These are phyloP conservation scores for Dichotomocladium elegans DNA, from an alignment of 371 early-diverging fungal species.

Conservation along the genomic window DNA sequence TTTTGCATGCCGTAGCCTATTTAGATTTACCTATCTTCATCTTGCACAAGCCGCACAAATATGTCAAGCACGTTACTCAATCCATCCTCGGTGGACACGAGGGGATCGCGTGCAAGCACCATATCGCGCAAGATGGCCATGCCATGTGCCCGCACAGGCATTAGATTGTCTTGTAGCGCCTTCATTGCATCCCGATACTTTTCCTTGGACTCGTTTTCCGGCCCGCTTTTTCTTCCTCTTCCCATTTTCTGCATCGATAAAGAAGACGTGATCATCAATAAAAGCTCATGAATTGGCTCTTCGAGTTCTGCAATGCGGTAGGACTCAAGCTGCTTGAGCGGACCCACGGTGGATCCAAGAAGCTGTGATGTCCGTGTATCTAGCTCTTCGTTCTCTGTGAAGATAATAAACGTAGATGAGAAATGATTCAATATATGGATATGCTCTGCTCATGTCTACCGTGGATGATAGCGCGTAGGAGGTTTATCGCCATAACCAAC, in stretches of 20 bases:
- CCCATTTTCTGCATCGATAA: slow-evolving; percentile 31
- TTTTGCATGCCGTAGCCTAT: background rate
- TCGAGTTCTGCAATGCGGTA: slow-evolving; percentile 51
- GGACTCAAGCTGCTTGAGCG: slow-evolving; percentile 49
- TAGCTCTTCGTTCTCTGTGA: slow-evolving; percentile 50
- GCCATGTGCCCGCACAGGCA: slow-evolving; percentile 89
- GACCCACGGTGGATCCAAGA: slow-evolving; percentile 46
- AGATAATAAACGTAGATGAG: background rate
- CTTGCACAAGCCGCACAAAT: slow-evolving; percentile 71
- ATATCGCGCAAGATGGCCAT: slow-evolving; percentile 74
- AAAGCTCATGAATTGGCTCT: slow-evolving; percentile 55
- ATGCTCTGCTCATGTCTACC: slow-evolving; percentile 21
- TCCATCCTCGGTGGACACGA: slow-evolving; percentile 45
- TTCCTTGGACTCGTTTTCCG: slow-evolving; percentile 37
- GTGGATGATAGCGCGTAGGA: slow-evolving; percentile 46
- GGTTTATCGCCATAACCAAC: slow-evolving; percentile 33
- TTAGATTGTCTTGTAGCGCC: slow-evolving; percentile 70
- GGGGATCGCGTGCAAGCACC: slow-evolving; percentile 61
- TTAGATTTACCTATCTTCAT: slow-evolving; percentile 66
- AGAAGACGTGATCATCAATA: slow-evolving; percentile 47
- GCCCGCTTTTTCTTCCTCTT: slow-evolving; percentile 14
- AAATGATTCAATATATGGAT: too few relatives aligned
- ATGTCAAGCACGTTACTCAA: slow-evolving; percentile 65
- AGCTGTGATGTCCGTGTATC: slow-evolving; percentile 44
- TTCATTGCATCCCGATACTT: slow-evolving; percentile 73